These are phyloP conservation scores for Creolimax fragrantissima DNA, from an alignment of 78 protist genomes.

Conservation along the genomic window DNA sequence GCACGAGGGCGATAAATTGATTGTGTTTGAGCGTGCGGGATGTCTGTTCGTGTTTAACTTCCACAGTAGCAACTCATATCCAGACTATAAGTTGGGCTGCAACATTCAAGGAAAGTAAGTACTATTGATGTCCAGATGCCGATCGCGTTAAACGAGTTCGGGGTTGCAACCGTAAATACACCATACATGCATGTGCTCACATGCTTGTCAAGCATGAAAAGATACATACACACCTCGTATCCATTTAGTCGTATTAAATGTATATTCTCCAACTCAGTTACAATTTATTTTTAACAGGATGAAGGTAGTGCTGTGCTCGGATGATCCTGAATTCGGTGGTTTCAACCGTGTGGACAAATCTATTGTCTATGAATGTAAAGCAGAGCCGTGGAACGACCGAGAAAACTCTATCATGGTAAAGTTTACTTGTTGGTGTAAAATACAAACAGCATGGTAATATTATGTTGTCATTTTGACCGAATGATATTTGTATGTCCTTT, in stretches of 20 bases:
- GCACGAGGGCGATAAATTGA: slow-evolving; percentile 73
- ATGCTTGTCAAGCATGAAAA: neutral
- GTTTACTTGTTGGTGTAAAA: no score
- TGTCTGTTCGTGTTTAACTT: slow-evolving; percentile 71
- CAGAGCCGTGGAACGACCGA: slow-evolving; percentile 35
- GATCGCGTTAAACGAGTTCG: slow-evolving; percentile 44
- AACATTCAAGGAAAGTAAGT: neutral
- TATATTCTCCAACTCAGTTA: neutral
- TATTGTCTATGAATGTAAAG: neutral
- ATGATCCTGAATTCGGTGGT: neutral
- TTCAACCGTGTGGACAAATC: neutral
- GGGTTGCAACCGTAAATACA: neutral
- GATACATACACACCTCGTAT: neutral
- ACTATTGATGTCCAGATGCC: slow-evolving; percentile 35
- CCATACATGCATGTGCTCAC: neutral
- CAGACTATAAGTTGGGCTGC: slow-evolving; percentile 56
- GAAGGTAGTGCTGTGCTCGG: neutral
- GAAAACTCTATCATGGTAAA: slow-evolving; percentile 21
- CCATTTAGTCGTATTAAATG: neutral
- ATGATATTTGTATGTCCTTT: no score
- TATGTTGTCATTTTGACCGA: no score
- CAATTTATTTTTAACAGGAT: no score
- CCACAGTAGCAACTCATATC: slow-evolving; percentile 51
- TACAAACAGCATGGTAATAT: no score
- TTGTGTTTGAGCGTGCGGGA: slow-evolving; percentile 64